Evolutionary conservation across 768 basidiomycete genomes (phyloP), one percentile per base, ranked within the genome.

Genomic region (Lepiota subincarnata): DNA sequence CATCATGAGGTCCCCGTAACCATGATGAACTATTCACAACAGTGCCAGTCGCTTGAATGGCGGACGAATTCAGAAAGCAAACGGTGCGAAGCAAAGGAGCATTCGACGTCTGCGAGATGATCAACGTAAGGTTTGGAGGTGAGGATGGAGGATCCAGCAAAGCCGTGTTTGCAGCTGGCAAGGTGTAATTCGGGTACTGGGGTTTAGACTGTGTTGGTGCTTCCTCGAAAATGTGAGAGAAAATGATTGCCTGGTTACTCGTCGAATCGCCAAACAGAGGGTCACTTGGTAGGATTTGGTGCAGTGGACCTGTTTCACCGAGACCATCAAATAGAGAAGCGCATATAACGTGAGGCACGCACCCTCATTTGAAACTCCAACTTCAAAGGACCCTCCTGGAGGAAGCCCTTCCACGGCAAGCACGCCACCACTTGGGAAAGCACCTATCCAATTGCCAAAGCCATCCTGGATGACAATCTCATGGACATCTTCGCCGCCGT

Each of bases 231-330:
- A 78, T 67, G 6, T 80, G 78, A 0, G 90, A 92, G 66, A 88
- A 89, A 10, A 92, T 60, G 24, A 92, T 66, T 0, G 81, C 87
- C 63, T 88, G 82, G 47, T 83, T 87, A 5, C 83, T 70, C 1
- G 89, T 88, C 1, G 87, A 83, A 64, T 92, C 90, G 2, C 86
- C 87, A 1, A 91, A 68, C 5, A 87, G 66, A 0, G 87, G 87
- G 0, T 77, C 61, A 8, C 60, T 59, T 14, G 66, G 52, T 10
- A 80, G 61, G 4, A 67, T 52, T 55, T 74, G 62, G 59, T 85
- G 84, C 44, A 84, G 67, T 14, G 80, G 73, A 10, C 58, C 83
- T 84, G 38, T 44, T 7, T 11, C 31, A 7, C 31, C 10, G 31
- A 31, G 8, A 31, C 10, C 31, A 7, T 31, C 10, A 26, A 37